These are phyloP conservation scores for Aspergillus tubingensis DNA, from an alignment of 2,329 filamentous ascomycete species.

Conservation along the genomic window DNA sequence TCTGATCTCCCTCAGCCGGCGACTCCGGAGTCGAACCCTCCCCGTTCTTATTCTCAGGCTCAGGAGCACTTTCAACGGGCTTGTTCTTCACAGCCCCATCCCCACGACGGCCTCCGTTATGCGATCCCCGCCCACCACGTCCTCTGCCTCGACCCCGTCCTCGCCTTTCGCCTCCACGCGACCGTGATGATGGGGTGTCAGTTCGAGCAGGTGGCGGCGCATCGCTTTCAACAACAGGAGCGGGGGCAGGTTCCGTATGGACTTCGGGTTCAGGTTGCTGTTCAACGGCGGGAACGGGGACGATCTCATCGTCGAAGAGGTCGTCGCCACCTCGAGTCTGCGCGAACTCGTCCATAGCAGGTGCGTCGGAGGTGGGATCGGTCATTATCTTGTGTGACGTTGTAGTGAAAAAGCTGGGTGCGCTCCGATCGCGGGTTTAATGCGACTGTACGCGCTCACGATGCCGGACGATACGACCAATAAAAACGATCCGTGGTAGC, in stretches of 20 bases:
- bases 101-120: slow-evolving; percentile 21
- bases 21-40: slow-evolving; percentile 15
- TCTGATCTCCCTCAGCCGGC: slow-evolving; percentile 13
- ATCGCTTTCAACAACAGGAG: slow-evolving; percentile 11
- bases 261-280: slow-evolving; percentile 25
- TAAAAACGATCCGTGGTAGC: slow-evolving; percentile 26
- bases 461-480: slow-evolving; percentile 22
- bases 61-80: slow-evolving; percentile 15
- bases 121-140: slow-evolving; percentile 25
- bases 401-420: not conserved
- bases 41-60: slow-evolving; percentile 12
- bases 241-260: slow-evolving; percentile 18
- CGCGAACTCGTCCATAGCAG: slow-evolving; percentile 50
- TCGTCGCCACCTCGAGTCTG: slow-evolving; percentile 54
- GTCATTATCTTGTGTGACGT: slow-evolving; percentile 10
- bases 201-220: slow-evolving; percentile 19
- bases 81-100: slow-evolving; percentile 23
- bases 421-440: slow-evolving; percentile 14
- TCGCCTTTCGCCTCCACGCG: slow-evolving; percentile 34
- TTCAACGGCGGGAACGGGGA: slow-evolving; percentile 43
- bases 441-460: slow-evolving; percentile 20
- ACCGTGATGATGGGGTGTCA: slow-evolving; percentile 27
- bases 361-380: slow-evolving; percentile 11
- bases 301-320: slow-evolving; percentile 54
- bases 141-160: slow-evolving; percentile 34